Evolutionary conservation across 2,329 filamentous ascomycete genomes (phyloP).

Genomic region (Ophiostoma triangulosporum): DNA sequence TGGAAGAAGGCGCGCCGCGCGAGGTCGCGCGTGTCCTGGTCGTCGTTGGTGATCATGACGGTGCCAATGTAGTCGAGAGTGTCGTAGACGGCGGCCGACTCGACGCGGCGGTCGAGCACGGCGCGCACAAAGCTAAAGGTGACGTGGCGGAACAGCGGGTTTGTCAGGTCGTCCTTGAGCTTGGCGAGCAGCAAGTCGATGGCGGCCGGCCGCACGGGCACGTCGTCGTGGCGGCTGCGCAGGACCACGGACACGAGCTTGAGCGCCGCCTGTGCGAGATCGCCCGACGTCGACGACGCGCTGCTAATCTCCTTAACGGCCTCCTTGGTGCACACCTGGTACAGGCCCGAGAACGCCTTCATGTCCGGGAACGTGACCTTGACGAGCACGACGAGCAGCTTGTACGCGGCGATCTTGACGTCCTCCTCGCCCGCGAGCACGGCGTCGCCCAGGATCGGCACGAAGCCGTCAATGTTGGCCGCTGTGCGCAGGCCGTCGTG

Average conservation of each 20-base stretch:
- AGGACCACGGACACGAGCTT: constrained; percentile 80
- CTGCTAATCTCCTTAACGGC: constrained; percentile 69
- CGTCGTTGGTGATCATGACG: constrained; percentile 94
- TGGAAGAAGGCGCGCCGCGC: constrained; percentile 85
- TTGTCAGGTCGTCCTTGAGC: constrained; percentile 77
- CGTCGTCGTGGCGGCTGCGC: constrained; percentile 62
- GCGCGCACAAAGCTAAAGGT: constrained; percentile 90
- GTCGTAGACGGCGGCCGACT: constrained; percentile 83
- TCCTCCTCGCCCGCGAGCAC: constrained; percentile 79
- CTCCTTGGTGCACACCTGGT: constrained; percentile 71
- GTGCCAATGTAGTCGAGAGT: constrained; percentile 76
- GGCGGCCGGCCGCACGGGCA: constrained; percentile 65
- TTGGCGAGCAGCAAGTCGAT: constrained; percentile 72
- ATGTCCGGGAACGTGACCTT: constrained; percentile 62
- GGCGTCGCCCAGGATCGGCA: constrained; percentile 80
- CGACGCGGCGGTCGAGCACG: constrained; percentile 69
- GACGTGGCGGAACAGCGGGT: constrained; percentile 81
- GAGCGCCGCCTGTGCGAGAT: constrained; percentile 74
- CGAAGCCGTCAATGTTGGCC: constrained; percentile 68
- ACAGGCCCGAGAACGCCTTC: constrained; percentile 42
- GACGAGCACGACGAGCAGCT: constrained; percentile 71
- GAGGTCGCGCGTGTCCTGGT: constrained; percentile 73
- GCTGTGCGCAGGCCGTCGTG: constrained; percentile 68
- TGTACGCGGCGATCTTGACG: constrained; percentile 76
- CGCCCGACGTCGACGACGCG: constrained; percentile 64